Conservation (phyloP, 305 asterid species). For the Fraxinus greggii region DNA sequence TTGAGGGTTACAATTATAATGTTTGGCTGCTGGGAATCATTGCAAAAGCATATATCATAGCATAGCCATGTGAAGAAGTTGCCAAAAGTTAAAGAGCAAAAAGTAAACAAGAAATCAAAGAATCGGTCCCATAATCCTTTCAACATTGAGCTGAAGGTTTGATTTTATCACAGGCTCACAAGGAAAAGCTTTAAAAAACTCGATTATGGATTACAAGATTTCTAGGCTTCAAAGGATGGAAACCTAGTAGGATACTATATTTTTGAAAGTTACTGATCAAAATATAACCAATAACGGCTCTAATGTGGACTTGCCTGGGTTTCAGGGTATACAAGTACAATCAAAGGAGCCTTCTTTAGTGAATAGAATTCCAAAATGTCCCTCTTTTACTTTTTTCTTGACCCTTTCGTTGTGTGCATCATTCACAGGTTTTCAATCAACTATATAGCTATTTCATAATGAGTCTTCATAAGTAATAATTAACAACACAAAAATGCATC, state of each 20-base stretch:
- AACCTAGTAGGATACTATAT: not conserved
- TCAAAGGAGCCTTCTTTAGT: not conserved
- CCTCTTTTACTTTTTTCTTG: not conserved
- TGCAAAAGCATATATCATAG: not conserved
- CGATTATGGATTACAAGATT: too few species aligned
- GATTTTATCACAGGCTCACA: not conserved
- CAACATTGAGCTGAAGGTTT: not conserved
- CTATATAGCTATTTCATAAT: conserved; percentile 1
- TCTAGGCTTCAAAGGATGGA: not conserved
- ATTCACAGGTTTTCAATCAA: not conserved
- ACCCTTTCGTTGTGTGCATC: not conserved
- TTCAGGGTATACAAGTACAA: not conserved
- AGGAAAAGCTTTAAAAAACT: not conserved
- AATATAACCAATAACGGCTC: not conserved
- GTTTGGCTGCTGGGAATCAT: not conserved
- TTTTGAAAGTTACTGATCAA: too few species aligned
- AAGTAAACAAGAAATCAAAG: not conserved
- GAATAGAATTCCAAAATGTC: not conserved
- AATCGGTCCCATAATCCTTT: not conserved
- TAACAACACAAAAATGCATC: conserved; percentile 1
- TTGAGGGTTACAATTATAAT: not conserved
- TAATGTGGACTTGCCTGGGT: not conserved
- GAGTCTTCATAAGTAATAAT: not conserved
- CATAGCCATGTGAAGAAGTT: not conserved
- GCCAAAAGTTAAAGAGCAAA: not conserved